Conservation (phyloP, 345 rosid genomes). For the Boechera divaricarpa region DNA sequence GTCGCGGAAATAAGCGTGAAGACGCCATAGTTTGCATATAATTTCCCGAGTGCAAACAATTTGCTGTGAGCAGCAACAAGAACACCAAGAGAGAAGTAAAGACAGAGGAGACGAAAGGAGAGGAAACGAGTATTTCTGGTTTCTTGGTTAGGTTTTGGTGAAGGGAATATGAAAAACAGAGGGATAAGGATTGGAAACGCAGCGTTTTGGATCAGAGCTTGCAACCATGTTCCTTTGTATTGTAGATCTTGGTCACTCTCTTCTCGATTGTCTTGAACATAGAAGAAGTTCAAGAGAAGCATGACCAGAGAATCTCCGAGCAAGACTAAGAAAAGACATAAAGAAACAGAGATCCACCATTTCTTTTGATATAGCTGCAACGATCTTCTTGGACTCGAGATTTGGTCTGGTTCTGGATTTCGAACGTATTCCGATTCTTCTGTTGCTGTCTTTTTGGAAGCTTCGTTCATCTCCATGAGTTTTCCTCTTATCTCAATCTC, state of each 20-base stretch:
- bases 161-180: conserved; percentile 8
- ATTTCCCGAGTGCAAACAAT: conserved; percentile 17
- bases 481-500: conserved; percentile 3
- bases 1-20: conserved; percentile 1
- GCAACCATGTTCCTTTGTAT: conserved; percentile 14
- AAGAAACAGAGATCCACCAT: conserved; percentile 17
- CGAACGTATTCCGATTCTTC: conserved; percentile 28
- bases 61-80: conserved; percentile 26
- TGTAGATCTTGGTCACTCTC: background rate
- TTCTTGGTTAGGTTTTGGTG: conserved; percentile 1
- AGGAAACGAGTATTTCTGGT: conserved; percentile 1
- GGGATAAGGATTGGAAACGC: conserved; percentile 14
- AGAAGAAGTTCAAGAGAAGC: conserved; percentile 23
- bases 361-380: conserved; percentile 5
- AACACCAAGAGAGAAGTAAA: conserved; percentile 13
- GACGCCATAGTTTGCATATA: background rate
- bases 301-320: conserved; percentile 11
- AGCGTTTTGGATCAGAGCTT: conserved; percentile 20
- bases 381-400: conserved; percentile 28
- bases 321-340: background rate
- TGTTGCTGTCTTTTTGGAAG: conserved; percentile 28
- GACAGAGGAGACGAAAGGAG: background rate
- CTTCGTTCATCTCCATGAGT: conserved; percentile 27
- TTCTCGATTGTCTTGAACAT: background rate
- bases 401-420: conserved; percentile 39